Percentiles rank a stretch among this genome's conserved stretches.
Conservation (phyloP, 2,329 filamentous ascomycete species). For the Colletotrichum kahawae region DNA sequence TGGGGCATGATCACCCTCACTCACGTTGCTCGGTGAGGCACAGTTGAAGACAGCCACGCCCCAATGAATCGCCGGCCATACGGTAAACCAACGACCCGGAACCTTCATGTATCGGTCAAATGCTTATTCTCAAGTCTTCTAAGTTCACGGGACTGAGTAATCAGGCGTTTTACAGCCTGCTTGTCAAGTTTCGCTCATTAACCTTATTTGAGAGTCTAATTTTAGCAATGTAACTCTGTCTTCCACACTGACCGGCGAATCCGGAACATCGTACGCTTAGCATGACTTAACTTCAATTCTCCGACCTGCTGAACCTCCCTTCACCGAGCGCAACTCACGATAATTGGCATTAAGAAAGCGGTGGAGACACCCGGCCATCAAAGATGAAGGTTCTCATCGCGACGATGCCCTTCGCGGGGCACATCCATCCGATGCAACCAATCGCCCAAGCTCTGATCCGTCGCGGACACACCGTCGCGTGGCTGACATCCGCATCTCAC, state of each 20-base stretch:
- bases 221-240: background rate
- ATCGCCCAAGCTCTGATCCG: background rate
- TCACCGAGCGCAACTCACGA: background rate
- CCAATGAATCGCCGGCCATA: background rate
- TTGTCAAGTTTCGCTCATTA: background rate
- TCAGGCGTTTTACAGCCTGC: background rate
- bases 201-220: background rate
- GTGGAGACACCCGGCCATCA: accelerated
- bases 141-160: background rate
- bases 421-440: conserved; percentile 1
- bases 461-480: background rate
- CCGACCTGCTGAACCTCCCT: background rate
- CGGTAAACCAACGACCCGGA: background rate
- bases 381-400: conserved; percentile 14
- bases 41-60: background rate
- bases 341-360: accelerated
- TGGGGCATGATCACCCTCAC: accelerated
- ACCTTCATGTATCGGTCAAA: background rate
- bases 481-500: conserved; percentile 4
- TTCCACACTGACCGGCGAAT: background rate
- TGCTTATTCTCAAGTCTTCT: background rate
- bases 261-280: background rate
- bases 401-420: background rate
- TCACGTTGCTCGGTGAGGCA: background rate
- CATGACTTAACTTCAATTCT: background rate